Percentiles rank a stretch among this genome's conserved stretches.
These are phyloP conservation scores for Thielaviopsis ethacetica DNA, from an alignment of 2,329 filamentous ascomycete genomes.

Conservation along the genomic window DNA sequence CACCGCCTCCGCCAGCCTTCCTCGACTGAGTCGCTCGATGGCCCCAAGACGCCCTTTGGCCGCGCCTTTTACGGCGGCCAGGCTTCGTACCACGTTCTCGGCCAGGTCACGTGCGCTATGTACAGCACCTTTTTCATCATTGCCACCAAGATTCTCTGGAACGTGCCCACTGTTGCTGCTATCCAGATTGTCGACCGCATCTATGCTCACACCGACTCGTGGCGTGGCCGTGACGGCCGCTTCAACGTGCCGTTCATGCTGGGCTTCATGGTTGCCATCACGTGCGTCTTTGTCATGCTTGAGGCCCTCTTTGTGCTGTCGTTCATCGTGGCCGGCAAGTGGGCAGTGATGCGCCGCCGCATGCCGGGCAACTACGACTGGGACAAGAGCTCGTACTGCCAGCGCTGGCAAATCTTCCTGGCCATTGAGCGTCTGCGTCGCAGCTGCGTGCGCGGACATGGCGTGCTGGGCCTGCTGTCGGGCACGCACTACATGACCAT, in stretches of 20 bases:
- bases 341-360: constrained; percentile 33
- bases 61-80: constrained; percentile 36
- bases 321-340: constrained; percentile 28
- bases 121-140: constrained; percentile 32
- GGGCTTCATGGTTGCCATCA: constrained; percentile 22
- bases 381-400: constrained; percentile 39
- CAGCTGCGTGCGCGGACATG: constrained; percentile 31
- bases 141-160: constrained; percentile 33
- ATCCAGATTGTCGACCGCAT: constrained; percentile 28
- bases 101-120: constrained; percentile 29
- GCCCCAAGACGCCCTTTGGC: constrained; percentile 28
- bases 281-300: constrained; percentile 25
- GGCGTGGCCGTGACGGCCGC: constrained; percentile 13
- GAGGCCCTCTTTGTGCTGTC: constrained; percentile 27
- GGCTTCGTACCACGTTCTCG: constrained; percentile 33
- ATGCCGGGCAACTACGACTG: constrained; percentile 38
- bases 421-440: constrained; percentile 33
- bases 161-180: constrained; percentile 29
- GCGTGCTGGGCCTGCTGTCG: constrained; percentile 35
- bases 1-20: background rate
- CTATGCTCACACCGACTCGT: constrained; percentile 15
- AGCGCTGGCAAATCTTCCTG: constrained; percentile 40
- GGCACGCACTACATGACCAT: constrained; percentile 34
- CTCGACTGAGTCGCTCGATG: constrained; percentile 7
- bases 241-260: constrained; percentile 24